phyloP scores from a whole-genome alignment of 2,329 filamentous ascomycete genomes.

The Tolypocladium inflatum region DNA sequence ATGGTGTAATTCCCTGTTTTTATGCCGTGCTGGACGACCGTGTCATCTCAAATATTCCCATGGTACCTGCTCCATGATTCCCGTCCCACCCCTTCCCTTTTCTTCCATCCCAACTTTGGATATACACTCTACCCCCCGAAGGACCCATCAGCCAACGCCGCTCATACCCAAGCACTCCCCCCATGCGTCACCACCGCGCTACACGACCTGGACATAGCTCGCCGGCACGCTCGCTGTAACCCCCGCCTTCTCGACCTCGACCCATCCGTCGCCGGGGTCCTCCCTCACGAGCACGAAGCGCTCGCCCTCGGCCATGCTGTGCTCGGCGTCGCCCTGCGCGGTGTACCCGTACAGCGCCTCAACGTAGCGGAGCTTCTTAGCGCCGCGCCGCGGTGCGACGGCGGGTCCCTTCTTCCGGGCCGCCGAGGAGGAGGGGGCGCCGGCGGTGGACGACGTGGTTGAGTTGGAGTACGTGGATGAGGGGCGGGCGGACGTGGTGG shows the following conservation, averaged over 20 bases:
- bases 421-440: slow-evolving; percentile 14
- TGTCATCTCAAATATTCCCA: not conserved
- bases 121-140: not conserved
- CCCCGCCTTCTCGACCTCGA: slow-evolving; percentile 88
- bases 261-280: slow-evolving; percentile 91
- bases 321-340: slow-evolving; percentile 76
- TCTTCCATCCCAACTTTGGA: not conserved
- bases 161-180: not conserved
- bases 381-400: slow-evolving; percentile 81
- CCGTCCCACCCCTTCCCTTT: not conserved
- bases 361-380: slow-evolving; percentile 89
- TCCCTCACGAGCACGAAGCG: slow-evolving; percentile 81
- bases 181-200: slow-evolving; percentile 11
- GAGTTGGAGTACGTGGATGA: slow-evolving; percentile 72
- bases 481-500: slow-evolving; percentile 41
- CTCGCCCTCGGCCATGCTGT: slow-evolving; percentile 85
- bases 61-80: not conserved
- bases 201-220: slow-evolving; percentile 78
- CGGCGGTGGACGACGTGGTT: slow-evolving; percentile 23
- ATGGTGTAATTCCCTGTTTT: not conserved
- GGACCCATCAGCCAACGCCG: not conserved
- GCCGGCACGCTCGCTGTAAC: slow-evolving; percentile 83
- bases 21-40: not conserved
- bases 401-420: slow-evolving; percentile 82
- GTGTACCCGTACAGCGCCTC: slow-evolving; percentile 89